These are phyloP conservation scores for Heliamphora pulchella DNA, from an alignment of 179 eudicot species.

Conservation along the genomic window DNA sequence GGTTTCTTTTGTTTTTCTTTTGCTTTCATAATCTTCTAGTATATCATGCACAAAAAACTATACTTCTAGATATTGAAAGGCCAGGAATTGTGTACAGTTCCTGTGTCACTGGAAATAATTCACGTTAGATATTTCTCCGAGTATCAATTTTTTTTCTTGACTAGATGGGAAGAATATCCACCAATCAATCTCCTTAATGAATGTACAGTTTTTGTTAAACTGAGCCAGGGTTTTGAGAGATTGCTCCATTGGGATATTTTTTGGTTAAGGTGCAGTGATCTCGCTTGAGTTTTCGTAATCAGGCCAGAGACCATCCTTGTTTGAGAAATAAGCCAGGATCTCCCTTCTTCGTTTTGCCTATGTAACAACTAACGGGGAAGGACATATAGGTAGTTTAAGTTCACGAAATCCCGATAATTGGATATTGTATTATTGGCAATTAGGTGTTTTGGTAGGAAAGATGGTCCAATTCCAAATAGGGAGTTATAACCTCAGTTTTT, in stretches of 20 bases:
- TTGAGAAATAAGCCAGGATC: not conserved
- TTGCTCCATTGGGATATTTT: not conserved
- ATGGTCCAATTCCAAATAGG: not conserved
- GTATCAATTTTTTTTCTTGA: not conserved
- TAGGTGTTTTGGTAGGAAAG: too few relatives aligned
- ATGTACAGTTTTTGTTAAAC: not conserved
- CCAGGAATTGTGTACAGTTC: not conserved
- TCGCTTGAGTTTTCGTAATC: not conserved
- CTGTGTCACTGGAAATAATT: not conserved
- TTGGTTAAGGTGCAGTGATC: not conserved
- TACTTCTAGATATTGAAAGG: not conserved
- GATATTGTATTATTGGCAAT: too few relatives aligned
- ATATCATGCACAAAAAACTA: not conserved
- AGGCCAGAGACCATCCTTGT: not conserved
- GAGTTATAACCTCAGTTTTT: not conserved
- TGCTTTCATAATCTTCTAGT: not conserved
- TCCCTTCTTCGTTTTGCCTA: not conserved
- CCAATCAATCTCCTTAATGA: not conserved
- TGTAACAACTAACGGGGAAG: too few relatives aligned
- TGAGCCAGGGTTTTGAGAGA: not conserved
- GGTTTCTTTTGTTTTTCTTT: not conserved
- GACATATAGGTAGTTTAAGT: too few relatives aligned
- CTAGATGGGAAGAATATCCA: not conserved
- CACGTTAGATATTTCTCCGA: not conserved
- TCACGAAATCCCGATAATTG: too few relatives aligned